phyloP scores from a whole-genome alignment of 768 basidiomycete species.

The Lactarius sanguifluus region DNA sequence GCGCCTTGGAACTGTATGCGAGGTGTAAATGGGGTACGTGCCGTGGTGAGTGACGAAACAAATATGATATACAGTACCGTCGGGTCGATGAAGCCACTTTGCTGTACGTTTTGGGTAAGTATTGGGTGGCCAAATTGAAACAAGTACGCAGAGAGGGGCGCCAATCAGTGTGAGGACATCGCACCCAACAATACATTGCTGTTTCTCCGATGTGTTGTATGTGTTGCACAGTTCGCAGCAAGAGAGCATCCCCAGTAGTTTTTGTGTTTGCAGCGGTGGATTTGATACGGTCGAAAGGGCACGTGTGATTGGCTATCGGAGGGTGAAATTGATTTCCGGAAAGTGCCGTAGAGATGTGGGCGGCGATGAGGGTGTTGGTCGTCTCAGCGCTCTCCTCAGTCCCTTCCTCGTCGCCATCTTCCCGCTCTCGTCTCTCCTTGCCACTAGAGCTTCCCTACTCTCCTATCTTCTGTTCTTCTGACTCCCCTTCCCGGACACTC shows the following conservation, averaged over 20 bases:
- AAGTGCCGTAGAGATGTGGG: constrained; percentile 15
- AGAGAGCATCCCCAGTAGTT: not conserved
- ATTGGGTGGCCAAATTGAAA: not conserved
- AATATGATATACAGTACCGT: not conserved
- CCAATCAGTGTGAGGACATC: constrained; percentile 6
- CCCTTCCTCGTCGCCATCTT: constrained; percentile 25
- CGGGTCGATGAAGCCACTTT: not conserved
- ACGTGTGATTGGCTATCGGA: constrained; percentile 11
- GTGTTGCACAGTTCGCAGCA: not conserved
- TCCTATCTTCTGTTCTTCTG: constrained; percentile 8
- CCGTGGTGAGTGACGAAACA: constrained; percentile 6
- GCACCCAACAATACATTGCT: not conserved
- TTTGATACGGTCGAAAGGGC: constrained; percentile 3
- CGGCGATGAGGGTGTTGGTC: constrained; percentile 23
- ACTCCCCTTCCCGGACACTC: not conserved
- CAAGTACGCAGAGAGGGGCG: not conserved
- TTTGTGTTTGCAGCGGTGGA: not conserved
- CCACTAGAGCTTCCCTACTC: not conserved
- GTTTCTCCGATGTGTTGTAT: not conserved
- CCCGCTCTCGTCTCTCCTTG: constrained; percentile 1
- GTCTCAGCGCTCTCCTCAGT: constrained; percentile 24
- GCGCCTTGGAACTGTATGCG: constrained; percentile 11
- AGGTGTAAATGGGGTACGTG: constrained; percentile 17
- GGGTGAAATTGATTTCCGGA: constrained; percentile 15
- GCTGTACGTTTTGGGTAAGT: not conserved